Evolutionary conservation across 139 green algal species (phyloP).

Genomic region (Chlorella sp.): DNA sequence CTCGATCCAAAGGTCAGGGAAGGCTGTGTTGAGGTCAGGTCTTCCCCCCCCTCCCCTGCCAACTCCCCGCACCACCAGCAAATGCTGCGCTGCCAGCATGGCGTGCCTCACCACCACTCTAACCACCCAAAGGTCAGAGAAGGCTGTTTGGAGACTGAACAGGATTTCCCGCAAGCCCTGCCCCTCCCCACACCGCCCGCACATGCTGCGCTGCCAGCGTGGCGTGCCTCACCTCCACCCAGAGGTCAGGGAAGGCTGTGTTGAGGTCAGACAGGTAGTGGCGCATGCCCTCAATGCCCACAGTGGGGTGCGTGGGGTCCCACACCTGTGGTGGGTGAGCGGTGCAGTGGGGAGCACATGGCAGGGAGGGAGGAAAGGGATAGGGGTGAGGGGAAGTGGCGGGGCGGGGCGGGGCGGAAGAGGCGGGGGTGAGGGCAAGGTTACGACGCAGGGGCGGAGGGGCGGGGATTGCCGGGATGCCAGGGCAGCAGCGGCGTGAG

Average conservation of each 20-base stretch:
- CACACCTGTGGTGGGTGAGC: slow-evolving; percentile 10
- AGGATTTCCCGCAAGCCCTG: no score
- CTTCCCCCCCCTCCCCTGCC: no score
- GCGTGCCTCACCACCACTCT: no score
- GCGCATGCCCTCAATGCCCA: slow-evolving; percentile 36
- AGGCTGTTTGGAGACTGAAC: no score
- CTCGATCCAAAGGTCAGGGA: no score
- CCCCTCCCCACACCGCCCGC: not conserved
- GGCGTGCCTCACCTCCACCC: slow-evolving; percentile 21
- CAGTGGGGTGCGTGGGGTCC: slow-evolving; percentile 43
- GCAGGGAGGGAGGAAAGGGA: not conserved
- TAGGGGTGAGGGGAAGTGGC: not conserved
- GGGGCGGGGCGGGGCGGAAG: no score
- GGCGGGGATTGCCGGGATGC: not conserved
- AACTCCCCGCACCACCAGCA: no score
- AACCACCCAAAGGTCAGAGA: no score
- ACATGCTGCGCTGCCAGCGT: not conserved
- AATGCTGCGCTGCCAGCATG: no score
- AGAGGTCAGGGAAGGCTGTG: slow-evolving; percentile 50
- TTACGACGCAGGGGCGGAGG: not conserved
- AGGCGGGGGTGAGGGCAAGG: not conserved
- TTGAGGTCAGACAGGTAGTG: slow-evolving; percentile 47
- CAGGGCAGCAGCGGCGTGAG: no score
- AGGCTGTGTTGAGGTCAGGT: slow-evolving; percentile 43
- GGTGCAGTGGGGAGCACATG: not conserved